Evolutionary conservation across 371 early-diverging fungal species (phyloP).

Genomic region (Syncephalis fuscata): DNA sequence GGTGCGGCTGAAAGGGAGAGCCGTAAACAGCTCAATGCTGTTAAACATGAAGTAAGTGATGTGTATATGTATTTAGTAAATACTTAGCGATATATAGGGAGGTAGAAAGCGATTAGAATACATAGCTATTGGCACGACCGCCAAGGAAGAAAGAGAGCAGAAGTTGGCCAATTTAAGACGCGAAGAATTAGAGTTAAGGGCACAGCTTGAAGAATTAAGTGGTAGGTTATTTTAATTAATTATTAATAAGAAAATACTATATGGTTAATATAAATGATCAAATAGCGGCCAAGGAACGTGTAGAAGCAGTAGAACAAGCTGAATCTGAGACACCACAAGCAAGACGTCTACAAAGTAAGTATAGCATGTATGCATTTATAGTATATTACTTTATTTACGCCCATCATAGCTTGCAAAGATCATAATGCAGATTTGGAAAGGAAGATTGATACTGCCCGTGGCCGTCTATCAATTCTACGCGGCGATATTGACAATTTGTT

Average conservation of each 20-base stretch:
- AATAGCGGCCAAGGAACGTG: slow-evolving; percentile 4
- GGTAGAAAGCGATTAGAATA: neutral
- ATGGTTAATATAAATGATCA: neutral
- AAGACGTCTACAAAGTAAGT: too few relatives aligned
- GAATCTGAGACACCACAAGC: slow-evolving; percentile 7
- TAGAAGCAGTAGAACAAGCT: slow-evolving; percentile 14
- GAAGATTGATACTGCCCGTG: slow-evolving; percentile 16
- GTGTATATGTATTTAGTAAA: too few relatives aligned
- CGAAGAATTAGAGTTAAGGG: slow-evolving; percentile 11
- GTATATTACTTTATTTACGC: neutral
- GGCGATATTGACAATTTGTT: slow-evolving; percentile 20
- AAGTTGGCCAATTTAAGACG: slow-evolving; percentile 5
- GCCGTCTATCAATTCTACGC: slow-evolving; percentile 5
- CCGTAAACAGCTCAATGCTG: too few relatives aligned
- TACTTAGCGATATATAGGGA: too few relatives aligned
- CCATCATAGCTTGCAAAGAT: slow-evolving; percentile 5
- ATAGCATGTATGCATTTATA: too few relatives aligned
- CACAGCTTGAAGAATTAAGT: neutral
- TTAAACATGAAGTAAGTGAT: too few relatives aligned
- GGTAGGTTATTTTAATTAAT: neutral
- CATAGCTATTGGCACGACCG: slow-evolving; percentile 3
- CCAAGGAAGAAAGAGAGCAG: slow-evolving; percentile 7
- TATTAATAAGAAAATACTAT: neutral
- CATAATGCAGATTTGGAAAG: slow-evolving; percentile 9
- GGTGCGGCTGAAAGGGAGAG: slow-evolving; percentile 13